phyloP scores from a whole-genome alignment of 2,329 filamentous ascomycete genomes.

The Colletotrichum godetiae region DNA sequence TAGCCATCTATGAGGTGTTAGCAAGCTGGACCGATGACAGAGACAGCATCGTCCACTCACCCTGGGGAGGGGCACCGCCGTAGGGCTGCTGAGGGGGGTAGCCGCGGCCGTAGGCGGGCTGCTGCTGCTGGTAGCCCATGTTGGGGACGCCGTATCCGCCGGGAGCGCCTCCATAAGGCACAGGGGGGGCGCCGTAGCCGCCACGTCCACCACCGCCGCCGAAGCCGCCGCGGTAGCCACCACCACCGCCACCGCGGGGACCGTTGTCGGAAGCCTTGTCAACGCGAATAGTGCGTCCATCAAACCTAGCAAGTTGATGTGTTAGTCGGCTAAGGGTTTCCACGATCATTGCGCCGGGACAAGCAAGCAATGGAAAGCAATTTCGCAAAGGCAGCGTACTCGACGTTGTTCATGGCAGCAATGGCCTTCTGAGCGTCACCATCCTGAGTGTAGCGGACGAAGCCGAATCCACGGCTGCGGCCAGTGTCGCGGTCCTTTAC shows the following conservation, averaged over 20 bases:
- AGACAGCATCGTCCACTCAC: conserved; percentile 45
- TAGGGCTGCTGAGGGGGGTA: conserved; percentile 52
- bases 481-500: conserved; percentile 98
- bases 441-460: conserved; percentile 88
- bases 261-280: conserved; percentile 92
- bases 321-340: neutral
- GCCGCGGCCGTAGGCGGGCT: conserved; percentile 57
- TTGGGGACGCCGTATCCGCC: conserved; percentile 48
- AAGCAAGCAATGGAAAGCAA: conserved; percentile 35
- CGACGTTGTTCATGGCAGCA: conserved; percentile 84
- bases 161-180: conserved; percentile 42
- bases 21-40: neutral
- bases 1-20: conserved; percentile 25
- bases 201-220: conserved; percentile 53
- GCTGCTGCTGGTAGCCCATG: conserved; percentile 46
- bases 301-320: conserved; percentile 72
- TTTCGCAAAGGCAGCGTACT: conserved; percentile 69
- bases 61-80: conserved; percentile 47
- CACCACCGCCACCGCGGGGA: conserved; percentile 69
- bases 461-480: conserved; percentile 96
- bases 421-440: conserved; percentile 83
- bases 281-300: conserved; percentile 93
- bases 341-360: conserved; percentile 35
- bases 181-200: conserved; percentile 46
- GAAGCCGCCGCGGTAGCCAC: conserved; percentile 57